Evolutionary conservation across 495 filamentous ascomycete species (phyloP).

Genomic region (Venustampulla echinocandica): DNA sequence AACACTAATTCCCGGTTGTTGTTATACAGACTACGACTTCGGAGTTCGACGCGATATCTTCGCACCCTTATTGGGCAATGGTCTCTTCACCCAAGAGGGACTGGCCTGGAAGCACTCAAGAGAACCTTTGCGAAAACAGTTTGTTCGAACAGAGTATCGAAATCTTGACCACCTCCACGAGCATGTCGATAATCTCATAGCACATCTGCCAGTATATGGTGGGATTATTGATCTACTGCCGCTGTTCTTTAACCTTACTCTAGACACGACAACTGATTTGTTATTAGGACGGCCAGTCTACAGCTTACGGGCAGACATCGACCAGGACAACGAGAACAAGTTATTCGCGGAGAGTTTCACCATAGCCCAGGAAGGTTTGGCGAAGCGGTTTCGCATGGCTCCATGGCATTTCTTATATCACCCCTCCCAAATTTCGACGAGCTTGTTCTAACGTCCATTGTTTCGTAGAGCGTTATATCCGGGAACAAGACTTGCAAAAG

Average conservation of each 20-base stretch:
- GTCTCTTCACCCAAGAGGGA: constrained; percentile 63
- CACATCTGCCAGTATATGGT: constrained; percentile 25
- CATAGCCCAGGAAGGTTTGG: constrained; percentile 29
- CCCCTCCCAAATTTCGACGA: constrained; percentile 24
- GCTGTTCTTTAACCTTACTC: constrained; percentile 37
- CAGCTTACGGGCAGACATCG: constrained; percentile 25
- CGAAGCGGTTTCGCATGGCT: constrained; percentile 31
- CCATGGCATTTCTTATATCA: constrained; percentile 32
- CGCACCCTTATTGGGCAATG: constrained; percentile 48
- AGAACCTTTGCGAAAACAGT: constrained; percentile 38
- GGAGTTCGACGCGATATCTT: constrained; percentile 27
- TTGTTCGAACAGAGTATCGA: constrained; percentile 37
- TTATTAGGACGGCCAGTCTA: constrained; percentile 33
- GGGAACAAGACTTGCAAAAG: constrained; percentile 15
- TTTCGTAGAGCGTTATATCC: constrained; percentile 33
- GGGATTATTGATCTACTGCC: constrained; percentile 38
- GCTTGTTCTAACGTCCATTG: constrained; percentile 33
- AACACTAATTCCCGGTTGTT: neutral
- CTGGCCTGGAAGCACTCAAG: constrained; percentile 40
- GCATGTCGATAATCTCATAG: constrained; percentile 39
- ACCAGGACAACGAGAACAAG: constrained; percentile 21
- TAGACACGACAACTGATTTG: constrained; percentile 30
- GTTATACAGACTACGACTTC: constrained; percentile 25
- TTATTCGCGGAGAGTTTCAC: constrained; percentile 32
- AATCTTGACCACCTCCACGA: constrained; percentile 29